Base-by-base conservation (phyloP, 371 early-diverging fungal species). In the Mortierella sp. region DNA sequence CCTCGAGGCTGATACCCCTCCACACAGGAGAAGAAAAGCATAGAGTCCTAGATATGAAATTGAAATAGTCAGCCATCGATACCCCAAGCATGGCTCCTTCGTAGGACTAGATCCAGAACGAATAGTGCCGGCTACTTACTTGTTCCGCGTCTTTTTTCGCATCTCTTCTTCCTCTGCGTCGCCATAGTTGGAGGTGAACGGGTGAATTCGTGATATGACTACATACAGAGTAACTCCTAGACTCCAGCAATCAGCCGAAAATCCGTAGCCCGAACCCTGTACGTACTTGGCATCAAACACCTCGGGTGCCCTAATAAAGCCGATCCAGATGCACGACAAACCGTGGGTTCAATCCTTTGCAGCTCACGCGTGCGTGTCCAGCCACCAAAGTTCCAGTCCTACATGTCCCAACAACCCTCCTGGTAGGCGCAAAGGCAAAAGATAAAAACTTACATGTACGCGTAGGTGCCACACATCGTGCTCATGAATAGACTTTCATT, bases 391-490 rank as follows among this genome's bases (percentile, higher is more conserved):
- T n/a, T n/a, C n/a, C n/a, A n/a, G n/a, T n/a, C n/a, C n/a, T n/a
- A n/a, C n/a, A n/a, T n/a, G n/a, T n/a, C n/a, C n/a, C n/a, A n/a
- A n/a, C n/a, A n/a, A n/a, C n/a, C n/a, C n/a, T n/a, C n/a, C n/a
- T n/a, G n/a, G n/a, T n/a, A n/a, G n/a, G n/a, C n/a, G n/a, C n/a
- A 46, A 46, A 12, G 12, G 16, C 46, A 46, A 46, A 16, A 46
- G 9, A 46, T 16, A 46, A 43, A 37, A 11, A 47, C 75, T 62
- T 86, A 88, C 84, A 76, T 76, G 45, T 76, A 76, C 19, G 86
- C 85, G 62, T 85, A 83, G 9, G 88, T 88, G 4, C 88, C 88
- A 66, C 88, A 88, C 85, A 88, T 87, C 45, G 88, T 88, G 47
- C 70, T 84, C 87, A 88, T 83, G 19, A 80, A 66, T 43, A 65